phyloP scores from a whole-genome alignment of 2,329 filamentous ascomycete species.

The Diaporthe eres region DNA sequence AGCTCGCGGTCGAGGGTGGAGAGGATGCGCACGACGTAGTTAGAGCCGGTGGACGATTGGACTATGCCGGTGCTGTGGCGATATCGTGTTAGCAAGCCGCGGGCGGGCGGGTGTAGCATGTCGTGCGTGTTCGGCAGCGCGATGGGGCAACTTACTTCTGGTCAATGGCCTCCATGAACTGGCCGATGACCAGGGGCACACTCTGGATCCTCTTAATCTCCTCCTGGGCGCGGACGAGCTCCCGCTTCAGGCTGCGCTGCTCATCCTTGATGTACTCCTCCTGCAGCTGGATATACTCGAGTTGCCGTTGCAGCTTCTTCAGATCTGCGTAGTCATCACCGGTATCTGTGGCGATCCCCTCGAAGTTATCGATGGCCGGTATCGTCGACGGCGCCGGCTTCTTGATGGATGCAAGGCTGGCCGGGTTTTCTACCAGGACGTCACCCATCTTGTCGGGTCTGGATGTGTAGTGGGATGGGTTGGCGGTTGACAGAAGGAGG shows the following conservation, averaged over 20 bases:
- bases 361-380: slow-evolving; percentile 90
- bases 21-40: slow-evolving; percentile 98
- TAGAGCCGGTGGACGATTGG: slow-evolving; percentile 97
- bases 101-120: neutral
- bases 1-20: slow-evolving; percentile 98
- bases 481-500: neutral
- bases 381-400: slow-evolving; percentile 85
- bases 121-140: slow-evolving; percentile 25
- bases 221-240: slow-evolving; percentile 96
- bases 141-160: slow-evolving; percentile 80
- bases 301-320: slow-evolving; percentile 96
- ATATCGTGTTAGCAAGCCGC: slow-evolving; percentile 10
- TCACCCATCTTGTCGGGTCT: slow-evolving; percentile 78
- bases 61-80: slow-evolving; percentile 91
- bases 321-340: slow-evolving; percentile 95
- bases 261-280: slow-evolving; percentile 99
- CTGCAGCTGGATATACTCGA: slow-evolving; percentile 98
- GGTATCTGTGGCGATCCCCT: slow-evolving; percentile 84
- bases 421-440: slow-evolving; percentile 85
- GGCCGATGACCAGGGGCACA: slow-evolving; percentile 96
- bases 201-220: slow-evolving; percentile 99
- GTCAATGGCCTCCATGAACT: slow-evolving; percentile 99
- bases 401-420: slow-evolving; percentile 83
- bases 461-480: slow-evolving; percentile 5
- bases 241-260: slow-evolving; percentile 96